Percentiles rank a stretch among this genome's conserved stretches.
Conservation (phyloP, 352 stramenopile genomes). For the Phytophthora syringae region DNA sequence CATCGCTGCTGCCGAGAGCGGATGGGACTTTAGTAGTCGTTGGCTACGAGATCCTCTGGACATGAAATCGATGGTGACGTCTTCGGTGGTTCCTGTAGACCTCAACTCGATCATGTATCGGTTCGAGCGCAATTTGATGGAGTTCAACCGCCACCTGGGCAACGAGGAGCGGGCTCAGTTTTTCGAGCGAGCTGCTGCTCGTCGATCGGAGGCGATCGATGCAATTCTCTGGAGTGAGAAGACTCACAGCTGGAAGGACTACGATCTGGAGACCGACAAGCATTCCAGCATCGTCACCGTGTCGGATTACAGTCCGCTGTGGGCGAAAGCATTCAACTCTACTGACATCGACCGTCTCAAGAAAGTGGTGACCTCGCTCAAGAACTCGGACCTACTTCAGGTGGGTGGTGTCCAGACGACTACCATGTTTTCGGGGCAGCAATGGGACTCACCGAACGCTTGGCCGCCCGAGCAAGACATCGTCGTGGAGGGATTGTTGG, state of each 20-base stretch:
- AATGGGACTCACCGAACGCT: conserved; percentile 89
- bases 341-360: conserved; percentile 52
- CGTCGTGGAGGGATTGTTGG: conserved; percentile 77
- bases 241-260: conserved; percentile 74
- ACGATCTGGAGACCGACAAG: conserved; percentile 52
- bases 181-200: conserved; percentile 51
- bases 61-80: conserved; percentile 77
- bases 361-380: conserved; percentile 54
- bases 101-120: conserved; percentile 87
- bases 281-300: conserved; percentile 60
- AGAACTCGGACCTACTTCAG: conserved; percentile 66
- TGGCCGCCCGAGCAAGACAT: conserved; percentile 89
- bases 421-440: conserved; percentile 72
- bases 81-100: conserved; percentile 80
- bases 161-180: conserved; percentile 47
- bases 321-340: conserved; percentile 71
- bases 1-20: conserved; percentile 86
- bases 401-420: conserved; percentile 76
- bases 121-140: conserved; percentile 78
- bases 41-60: conserved; percentile 73
- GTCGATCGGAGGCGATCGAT: conserved; percentile 65
- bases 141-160: conserved; percentile 62
- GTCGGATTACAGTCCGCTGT: conserved; percentile 81
- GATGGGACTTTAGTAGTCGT: conserved; percentile 91
- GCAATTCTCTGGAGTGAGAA: conserved; percentile 72